Evolutionary conservation across 2,329 filamentous ascomycete genomes (phyloP), one percentile per base, ranked within the genome.

Genomic region (Plectosphaerella plurivora): DNA sequence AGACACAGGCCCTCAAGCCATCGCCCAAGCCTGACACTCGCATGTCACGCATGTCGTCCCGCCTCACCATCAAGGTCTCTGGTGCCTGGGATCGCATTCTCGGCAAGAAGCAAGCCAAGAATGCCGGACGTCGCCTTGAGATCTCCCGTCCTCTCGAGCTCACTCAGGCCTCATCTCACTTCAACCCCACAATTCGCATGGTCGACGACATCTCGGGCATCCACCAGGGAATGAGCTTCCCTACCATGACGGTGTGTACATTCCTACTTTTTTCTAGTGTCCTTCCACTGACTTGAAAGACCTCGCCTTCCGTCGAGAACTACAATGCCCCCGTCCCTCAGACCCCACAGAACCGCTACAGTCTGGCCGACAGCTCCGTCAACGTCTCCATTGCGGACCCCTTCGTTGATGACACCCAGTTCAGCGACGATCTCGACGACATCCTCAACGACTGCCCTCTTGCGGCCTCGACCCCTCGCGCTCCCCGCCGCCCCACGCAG

Each of bases 381-480:
- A n/a, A 18, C 37, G 37, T 18, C 37, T 12, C 11, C 15, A 6
- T 46, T 39, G 15, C 35, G 49, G 60, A 59, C 35, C 61, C 53
- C 8, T 72, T 75, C 55, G 64, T 67, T n/a, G 55, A 63, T 5
- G 73, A 75, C 57, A 56, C 57, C 35, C 66, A 61, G 46, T 73
- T 74, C 51, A 67, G 72, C 42, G 59, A 60, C 50, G 60, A 72
- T 50, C 66, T 74, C 44, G 64, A 68, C 61, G 68, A 71, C 14
- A 63, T 73, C 53, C 63, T 74, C 56, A 63, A 57, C 25, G 63
- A 60, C 35, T 60, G 59, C 18, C 71, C 71, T 6, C 58, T 67
- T 28, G 71, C 65, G 46, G 68, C 62, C 47, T 74, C 72, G 2
- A 74, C 71, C 2, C 71, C 71, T 35, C 68, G 66, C 22, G 36